Evolutionary conservation across 495 filamentous ascomycete species (phyloP), one percentile per base, ranked within the genome.

Genomic region (Letharia columbiana): DNA sequence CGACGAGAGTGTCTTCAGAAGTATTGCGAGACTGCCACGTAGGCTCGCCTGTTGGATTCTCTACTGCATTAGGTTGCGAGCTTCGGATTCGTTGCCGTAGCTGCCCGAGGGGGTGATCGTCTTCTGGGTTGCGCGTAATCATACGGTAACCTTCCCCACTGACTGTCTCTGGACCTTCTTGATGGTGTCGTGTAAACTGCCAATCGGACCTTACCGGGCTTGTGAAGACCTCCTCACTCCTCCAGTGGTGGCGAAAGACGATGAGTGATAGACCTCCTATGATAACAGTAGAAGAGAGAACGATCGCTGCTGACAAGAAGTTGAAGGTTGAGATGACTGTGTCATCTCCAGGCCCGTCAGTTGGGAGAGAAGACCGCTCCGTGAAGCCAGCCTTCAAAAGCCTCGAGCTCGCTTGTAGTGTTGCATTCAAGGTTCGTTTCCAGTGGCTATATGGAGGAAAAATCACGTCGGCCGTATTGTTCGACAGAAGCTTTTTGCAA

Each of bases 1-100:
- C 28, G 45, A 66, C 64, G 4, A 66, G 57, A n/a, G 64, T 66
- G 11, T 54, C 64, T 28, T 35, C 35, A 12, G 58, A 66, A 13
- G 10, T 61, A 9, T 66, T 66, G 13, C 33, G 35, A 15, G 45
- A 9, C 20, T 60, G 45, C 63, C 63, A 65, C 33, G 44, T 47
- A 50, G 58, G 37, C 12, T 3, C 35, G 12, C 50, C 64, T 2
- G 39, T 9, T n/a, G 20, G 13, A 15, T 17, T 20, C 1, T 60
- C 40, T 6, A 33, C 15, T 4, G 45, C 42, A 13, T 66, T 31
- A n/a, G 5, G n/a, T n/a, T 61, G 64, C 18, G 28, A n/a, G 18
- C 35, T 31, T 40, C 23, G 64, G 13, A 66, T 54, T 6, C 45
- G 57, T 44, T 33, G 58, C 44, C 64, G 64, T 39, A 66, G 35